Evolutionary conservation across 352 stramenopile genomes (phyloP).

Genomic region (Globisporangium takayamanum): DNA sequence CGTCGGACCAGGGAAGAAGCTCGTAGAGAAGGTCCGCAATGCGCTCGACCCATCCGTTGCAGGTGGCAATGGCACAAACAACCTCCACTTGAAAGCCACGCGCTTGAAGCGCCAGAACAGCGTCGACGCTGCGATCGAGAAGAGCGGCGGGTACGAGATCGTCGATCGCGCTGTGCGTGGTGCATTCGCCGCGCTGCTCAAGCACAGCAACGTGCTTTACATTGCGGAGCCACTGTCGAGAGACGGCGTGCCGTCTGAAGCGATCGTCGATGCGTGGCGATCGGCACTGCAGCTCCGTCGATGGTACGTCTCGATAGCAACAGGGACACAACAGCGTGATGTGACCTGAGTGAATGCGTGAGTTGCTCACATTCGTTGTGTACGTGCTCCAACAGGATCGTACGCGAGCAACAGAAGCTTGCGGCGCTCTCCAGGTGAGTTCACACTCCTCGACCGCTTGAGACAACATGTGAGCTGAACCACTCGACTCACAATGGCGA

Average conservation of each 20-base stretch:
- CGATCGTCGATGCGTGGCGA: conserved; percentile 66
- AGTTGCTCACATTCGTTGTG: conserved; percentile 1
- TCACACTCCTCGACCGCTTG: not conserved
- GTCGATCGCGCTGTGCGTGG: conserved; percentile 76
- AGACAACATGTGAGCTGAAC: not conserved
- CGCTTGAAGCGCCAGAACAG: conserved; percentile 78
- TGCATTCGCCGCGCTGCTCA: conserved; percentile 74
- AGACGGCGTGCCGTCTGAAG: conserved; percentile 53
- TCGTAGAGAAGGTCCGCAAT: conserved; percentile 75
- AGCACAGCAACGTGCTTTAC: conserved; percentile 77
- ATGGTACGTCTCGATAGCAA: conserved; percentile 37
- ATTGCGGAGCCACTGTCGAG: conserved; percentile 53
- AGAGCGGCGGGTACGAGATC: conserved; percentile 74
- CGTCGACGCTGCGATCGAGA: conserved; percentile 76
- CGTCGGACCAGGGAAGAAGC: conserved; percentile 61
- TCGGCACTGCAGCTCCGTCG: conserved; percentile 71
- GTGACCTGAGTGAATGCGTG: not conserved
- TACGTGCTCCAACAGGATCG: conserved; percentile 45
- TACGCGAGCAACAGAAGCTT: conserved; percentile 83
- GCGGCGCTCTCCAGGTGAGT: conserved; percentile 50
- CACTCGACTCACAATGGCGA: not conserved
- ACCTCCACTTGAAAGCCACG: conserved; percentile 56
- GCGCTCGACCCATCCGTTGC: conserved; percentile 47
- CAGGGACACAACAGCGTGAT: not conserved
- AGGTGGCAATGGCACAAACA: conserved; percentile 21